Conservation (phyloP, 768 basidiomycete species). For the Leccinum pellstonianum region DNA sequence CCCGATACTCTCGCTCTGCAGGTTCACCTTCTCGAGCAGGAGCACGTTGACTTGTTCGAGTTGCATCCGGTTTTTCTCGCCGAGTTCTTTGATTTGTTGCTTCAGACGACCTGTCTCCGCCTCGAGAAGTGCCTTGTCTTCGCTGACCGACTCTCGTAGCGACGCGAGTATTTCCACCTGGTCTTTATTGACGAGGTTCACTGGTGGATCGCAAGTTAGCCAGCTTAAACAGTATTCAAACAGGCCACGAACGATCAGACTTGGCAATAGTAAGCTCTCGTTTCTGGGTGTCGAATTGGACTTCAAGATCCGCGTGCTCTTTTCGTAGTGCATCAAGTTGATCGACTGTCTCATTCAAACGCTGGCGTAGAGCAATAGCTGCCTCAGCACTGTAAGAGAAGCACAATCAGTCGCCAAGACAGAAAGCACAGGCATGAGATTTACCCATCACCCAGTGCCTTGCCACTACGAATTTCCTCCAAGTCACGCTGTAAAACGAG, state of each 20-base stretch:
- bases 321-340: constrained; percentile 71
- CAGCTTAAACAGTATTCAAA: neutral
- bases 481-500: constrained; percentile 75
- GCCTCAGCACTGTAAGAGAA: constrained; percentile 64
- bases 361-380: constrained; percentile 82
- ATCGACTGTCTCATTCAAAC: constrained; percentile 84
- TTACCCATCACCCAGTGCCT: constrained; percentile 78
- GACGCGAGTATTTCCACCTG: constrained; percentile 87
- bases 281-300: constrained; percentile 57
- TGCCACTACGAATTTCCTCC: constrained; percentile 89
- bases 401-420: constrained; percentile 4
- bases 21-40: constrained; percentile 86
- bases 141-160: constrained; percentile 83
- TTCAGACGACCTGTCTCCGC: constrained; percentile 61
- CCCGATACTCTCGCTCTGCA: constrained; percentile 89
- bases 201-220: constrained; percentile 39
- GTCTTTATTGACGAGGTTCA: constrained; percentile 89
- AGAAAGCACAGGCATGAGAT: constrained; percentile 19
- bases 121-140: constrained; percentile 79
- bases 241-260: constrained; percentile 66
- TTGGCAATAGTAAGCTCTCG: constrained; percentile 80
- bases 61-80: constrained; percentile 87
- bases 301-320: constrained; percentile 67
- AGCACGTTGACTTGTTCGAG: constrained; percentile 83
- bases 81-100: constrained; percentile 66